Evolutionary conservation across 2,329 filamentous ascomycete species (phyloP).

Genomic region (Beauveria rudraprayagi): DNA sequence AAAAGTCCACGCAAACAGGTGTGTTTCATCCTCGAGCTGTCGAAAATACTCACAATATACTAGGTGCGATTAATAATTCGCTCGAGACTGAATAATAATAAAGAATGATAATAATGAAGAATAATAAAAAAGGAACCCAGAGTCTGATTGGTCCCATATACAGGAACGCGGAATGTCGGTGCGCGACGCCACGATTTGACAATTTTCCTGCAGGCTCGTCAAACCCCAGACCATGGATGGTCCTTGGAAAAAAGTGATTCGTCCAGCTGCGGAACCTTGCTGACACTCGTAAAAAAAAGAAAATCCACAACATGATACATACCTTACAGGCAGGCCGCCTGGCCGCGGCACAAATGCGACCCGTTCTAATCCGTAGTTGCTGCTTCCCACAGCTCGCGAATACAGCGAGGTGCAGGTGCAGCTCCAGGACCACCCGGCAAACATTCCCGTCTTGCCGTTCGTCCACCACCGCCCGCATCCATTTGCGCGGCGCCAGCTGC

Average conservation of each 20-base stretch:
- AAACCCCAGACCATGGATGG: slow-evolving; percentile 50
- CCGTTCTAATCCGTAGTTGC: too few species aligned
- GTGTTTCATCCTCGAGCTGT: slow-evolving; percentile 31
- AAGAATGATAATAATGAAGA: too few species aligned
- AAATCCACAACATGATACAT: slow-evolving; percentile 48
- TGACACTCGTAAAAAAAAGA: slow-evolving; percentile 31
- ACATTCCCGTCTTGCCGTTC: neutral
- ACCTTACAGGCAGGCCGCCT: slow-evolving; percentile 12
- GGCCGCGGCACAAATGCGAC: slow-evolving; percentile 20
- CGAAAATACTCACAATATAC: slow-evolving; percentile 27
- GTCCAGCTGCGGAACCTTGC: slow-evolving; percentile 31
- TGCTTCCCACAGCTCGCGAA: neutral
- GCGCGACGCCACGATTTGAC: slow-evolving; percentile 44
- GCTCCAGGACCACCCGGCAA: neutral
- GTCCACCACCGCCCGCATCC: neutral
- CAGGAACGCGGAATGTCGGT: slow-evolving; percentile 48
- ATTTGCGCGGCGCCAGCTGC: neutral
- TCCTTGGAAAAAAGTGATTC: slow-evolving; percentile 29
- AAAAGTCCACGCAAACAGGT: slow-evolving; percentile 57
- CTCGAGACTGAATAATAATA: too few species aligned
- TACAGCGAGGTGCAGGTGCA: neutral
- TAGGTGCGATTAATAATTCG: too few species aligned
- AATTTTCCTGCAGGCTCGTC: slow-evolving; percentile 40
- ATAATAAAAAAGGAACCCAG: too few species aligned
- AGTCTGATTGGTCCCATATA: slow-evolving; percentile 23